Percentiles rank a stretch among this genome's conserved stretches.
These are phyloP conservation scores for Malassezia arunalokei DNA, from an alignment of 1,284 basidiomycete genomes.

Conservation along the genomic window DNA sequence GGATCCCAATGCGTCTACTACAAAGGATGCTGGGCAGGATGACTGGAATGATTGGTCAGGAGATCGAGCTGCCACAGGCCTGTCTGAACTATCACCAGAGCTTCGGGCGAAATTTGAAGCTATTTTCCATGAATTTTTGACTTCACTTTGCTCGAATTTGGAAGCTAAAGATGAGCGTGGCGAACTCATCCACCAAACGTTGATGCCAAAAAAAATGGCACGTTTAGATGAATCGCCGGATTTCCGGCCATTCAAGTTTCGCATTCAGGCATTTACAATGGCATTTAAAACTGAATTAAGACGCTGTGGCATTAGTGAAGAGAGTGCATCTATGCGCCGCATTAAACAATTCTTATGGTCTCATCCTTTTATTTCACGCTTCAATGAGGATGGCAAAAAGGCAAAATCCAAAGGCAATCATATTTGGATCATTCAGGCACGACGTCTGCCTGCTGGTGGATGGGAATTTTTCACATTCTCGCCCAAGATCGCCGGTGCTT, in stretches of 20 bases:
- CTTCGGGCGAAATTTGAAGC: conserved; percentile 70
- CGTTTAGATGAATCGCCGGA: conserved; percentile 64
- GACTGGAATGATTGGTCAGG: neutral
- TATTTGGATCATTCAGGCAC: conserved; percentile 97
- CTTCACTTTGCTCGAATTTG: conserved; percentile 76
- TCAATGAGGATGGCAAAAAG: conserved; percentile 96
- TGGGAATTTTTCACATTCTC: conserved; percentile 90
- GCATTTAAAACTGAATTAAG: conserved; percentile 81
- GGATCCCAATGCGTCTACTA: neutral
- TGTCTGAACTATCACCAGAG: conserved; percentile 49
- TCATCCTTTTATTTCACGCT: conserved; percentile 79
- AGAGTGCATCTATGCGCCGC: conserved; percentile 51
- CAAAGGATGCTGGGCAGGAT: neutral
- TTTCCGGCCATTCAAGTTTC: conserved; percentile 97
- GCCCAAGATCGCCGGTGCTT: conserved; percentile 45
- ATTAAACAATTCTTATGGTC: conserved; percentile 94
- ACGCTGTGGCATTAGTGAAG: conserved; percentile 50
- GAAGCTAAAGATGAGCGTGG: conserved; percentile 86
- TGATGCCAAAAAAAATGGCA: conserved; percentile 62
- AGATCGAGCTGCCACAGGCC: neutral
- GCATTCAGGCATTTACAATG: conserved; percentile 96
- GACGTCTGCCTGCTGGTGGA: conserved; percentile 59
- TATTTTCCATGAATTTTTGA: conserved; percentile 82
- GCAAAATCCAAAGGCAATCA: conserved; percentile 99
- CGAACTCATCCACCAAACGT: conserved; percentile 90